Base-by-base conservation (phyloP, 192 early-diverging fungal genomes). In the Thamnidium elegans region DNA sequence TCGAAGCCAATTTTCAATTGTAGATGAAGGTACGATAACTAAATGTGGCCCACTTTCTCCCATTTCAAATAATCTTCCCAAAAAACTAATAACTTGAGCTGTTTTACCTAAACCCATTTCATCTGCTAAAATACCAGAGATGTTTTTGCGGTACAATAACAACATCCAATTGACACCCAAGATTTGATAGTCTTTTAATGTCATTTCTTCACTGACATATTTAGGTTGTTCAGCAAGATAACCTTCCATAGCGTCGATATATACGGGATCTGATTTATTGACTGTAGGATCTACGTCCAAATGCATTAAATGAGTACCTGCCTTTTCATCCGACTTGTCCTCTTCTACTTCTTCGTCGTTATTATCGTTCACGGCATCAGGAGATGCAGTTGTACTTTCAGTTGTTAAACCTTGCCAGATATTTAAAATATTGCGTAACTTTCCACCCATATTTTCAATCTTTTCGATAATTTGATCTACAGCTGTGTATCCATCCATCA, bases 21-120 rank as follows among this genome's bases (percentile, higher is more conserved):
- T 93, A 15, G 94, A 95, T 6, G 94, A 79, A 21, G 94, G 94
- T 3, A 92, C 92, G 45, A 97, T 79, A 11, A 97, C 78, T 30
- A 97, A 62, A 68, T 89, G 89, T 5, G 92, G 91, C 0, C 89
- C 86, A 1, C 71, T 58, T 0, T 79, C 60, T 3, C 83, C 75
- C 44, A 80, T 76, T 30, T 78, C 78, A 19, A 71, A 70, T 4
- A 92, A 65, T 8, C 79, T 71, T 7, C 75, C 89, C 32, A 97
- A 53, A 62, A 94, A 94, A 26, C 85, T 71, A 69, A 97, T 94
- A 7, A 94, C 89, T 55, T 97, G 93, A 19, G 90, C 90, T 14
- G 93, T 96, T 75, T 96, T 96, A 19, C 94, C 94, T 19, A 96
- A 84, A 26, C 94, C 93, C 93, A 96, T 96, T 81, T 86, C 82